A percentile compares a stretch with the other conserved stretches of the same genome.
Evolutionary conservation across 192 early-diverging fungal genomes (phyloP).

Genomic region (Ramicandelaber brevisporus): DNA sequence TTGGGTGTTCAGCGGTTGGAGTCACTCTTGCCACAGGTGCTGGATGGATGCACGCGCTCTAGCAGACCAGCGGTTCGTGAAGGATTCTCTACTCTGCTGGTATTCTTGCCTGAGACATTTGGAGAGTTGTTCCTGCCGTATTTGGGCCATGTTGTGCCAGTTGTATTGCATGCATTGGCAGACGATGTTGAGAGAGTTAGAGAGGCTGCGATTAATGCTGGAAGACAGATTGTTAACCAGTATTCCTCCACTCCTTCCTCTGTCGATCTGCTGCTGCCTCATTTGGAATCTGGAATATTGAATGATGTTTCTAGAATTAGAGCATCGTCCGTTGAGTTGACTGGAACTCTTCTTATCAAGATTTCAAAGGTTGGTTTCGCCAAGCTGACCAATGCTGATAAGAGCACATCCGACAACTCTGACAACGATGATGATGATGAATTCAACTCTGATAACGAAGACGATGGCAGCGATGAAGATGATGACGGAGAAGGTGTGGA

Average conservation of each 20-base stretch:
- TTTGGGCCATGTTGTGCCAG: constrained; percentile 62
- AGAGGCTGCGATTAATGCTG: constrained; percentile 74
- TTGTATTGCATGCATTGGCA: constrained; percentile 71
- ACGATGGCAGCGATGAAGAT: constrained; percentile 1
- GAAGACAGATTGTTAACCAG: constrained; percentile 76
- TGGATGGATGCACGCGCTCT: constrained; percentile 45
- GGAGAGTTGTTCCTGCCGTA: constrained; percentile 81
- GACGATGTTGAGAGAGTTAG: constrained; percentile 89
- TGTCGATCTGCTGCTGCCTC: constrained; percentile 72
- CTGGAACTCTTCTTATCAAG: constrained; percentile 82
- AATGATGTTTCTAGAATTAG: constrained; percentile 93
- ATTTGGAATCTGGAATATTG: constrained; percentile 69
- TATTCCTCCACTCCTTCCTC: constrained; percentile 72
- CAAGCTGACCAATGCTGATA: constrained; percentile 3
- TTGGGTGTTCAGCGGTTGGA: constrained; percentile 67
- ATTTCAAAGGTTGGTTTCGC: constrained; percentile 58
- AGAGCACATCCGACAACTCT: constrained; percentile 15
- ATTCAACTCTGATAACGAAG: constrained; percentile 11
- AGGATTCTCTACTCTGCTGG: constrained; percentile 85
- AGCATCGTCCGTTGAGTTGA: constrained; percentile 73
- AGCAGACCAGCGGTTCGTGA: constrained; percentile 64
- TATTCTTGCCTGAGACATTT: constrained; percentile 89
- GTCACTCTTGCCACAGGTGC: constrained; percentile 66
- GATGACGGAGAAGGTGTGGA: constrained; percentile 2
- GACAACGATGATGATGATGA: constrained; percentile 27